Evolutionary conservation across 768 basidiomycete species (phyloP), one percentile per base, ranked within the genome.

Genomic region (Amanita phalloides): DNA sequence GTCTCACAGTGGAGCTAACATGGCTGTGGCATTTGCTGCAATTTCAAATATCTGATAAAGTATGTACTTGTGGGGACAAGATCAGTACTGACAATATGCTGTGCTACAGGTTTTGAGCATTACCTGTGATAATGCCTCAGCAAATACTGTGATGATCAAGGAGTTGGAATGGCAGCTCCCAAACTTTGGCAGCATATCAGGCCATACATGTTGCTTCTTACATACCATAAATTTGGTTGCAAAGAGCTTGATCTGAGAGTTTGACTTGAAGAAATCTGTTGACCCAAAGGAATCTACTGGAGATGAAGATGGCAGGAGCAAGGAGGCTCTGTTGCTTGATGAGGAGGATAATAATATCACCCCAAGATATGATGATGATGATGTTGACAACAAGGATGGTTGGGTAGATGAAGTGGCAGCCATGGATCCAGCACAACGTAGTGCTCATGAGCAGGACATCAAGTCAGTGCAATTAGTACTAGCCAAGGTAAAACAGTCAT

Each of bases 211-310:
- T 0, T 76, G 74, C 53, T 73, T 76, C 50, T 49, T 57, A 0
- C 74, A 76, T 39, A 58, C 68, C 3, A 23, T 72, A 21, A 71
- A 68, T 36, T 57, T 76, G 0, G 57, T 68, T 0, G 69, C 67
- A 0, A 69, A 71, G 45, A 57, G 54, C 0, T 17, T 71, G 0
- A 37, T 73, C 0, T 2, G 46, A 0, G 55, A 62, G 45, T 75
- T 74, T 56, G 67, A 74, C 28, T 7, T 41, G n/a, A 5, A 10
- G n/a, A 41, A 10, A 21, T 20, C 10, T 7, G n/a, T 37, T 4
- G 10, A 37, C 10, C n/a, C 36, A 3, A 11, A 37, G 36, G 4
- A 9, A 37, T 37, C 36, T 37, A 14, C 4, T 37, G 36, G n/a
- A 37, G 36, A 14, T 37, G 36, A 14, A 11, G 36, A 37, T 37